These are phyloP conservation scores for Rhododendron williamsianum DNA, from an alignment of 148 eudicot species.

Conservation along the genomic window DNA sequence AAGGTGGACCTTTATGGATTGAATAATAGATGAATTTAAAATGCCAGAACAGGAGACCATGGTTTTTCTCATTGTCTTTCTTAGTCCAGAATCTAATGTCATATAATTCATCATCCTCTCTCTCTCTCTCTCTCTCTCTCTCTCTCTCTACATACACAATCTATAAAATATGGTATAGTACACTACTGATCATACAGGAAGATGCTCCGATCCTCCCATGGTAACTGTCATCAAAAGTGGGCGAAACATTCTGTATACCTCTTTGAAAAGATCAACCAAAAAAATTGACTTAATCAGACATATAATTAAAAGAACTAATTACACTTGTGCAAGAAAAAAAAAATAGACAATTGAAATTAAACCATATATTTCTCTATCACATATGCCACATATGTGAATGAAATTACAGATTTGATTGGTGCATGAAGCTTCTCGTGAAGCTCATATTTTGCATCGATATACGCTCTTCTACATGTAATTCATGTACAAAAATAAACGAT, in stretches of 20 bases:
- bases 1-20: conserved; percentile 33
- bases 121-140: neutral
- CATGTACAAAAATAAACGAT: too few species aligned
- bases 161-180: neutral
- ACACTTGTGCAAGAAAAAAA: neutral
- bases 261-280: neutral
- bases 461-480: too few species aligned
- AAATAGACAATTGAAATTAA: neutral
- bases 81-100: conserved; percentile 43
- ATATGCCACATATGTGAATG: neutral
- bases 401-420: neutral
- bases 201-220: neutral
- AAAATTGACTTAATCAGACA: neutral
- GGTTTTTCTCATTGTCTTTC: conserved; percentile 64
- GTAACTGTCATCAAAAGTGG: neutral
- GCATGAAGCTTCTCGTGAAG: neutral
- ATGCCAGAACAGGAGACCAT: conserved; percentile 35
- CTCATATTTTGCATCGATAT: too few species aligned
- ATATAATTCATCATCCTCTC: conserved; percentile 13
- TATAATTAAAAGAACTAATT: neutral
- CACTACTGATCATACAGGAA: neutral
- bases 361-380: neutral
- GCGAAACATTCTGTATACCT: neutral
- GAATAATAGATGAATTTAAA: conserved; percentile 32
- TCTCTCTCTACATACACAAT: neutral